Percentiles rank a stretch among this genome's conserved stretches.
Evolutionary conservation across 306 rosid species (phyloP).

Genomic region (Cicer yamashitae): DNA sequence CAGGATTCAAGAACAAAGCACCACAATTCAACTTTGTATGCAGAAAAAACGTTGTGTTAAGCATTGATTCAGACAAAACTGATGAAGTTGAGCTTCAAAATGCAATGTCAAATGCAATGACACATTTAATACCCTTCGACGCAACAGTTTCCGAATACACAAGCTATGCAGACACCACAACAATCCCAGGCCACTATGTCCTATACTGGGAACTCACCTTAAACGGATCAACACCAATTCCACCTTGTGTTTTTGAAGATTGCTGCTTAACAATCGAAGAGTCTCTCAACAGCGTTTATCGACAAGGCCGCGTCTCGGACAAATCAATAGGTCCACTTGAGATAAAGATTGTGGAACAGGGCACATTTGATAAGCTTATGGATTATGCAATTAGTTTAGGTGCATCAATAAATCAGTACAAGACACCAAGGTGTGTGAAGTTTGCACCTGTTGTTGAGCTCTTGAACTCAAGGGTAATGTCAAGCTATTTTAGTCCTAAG

Average conservation of each 20-base stretch:
- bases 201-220: constrained; percentile 78
- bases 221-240: constrained; percentile 68
- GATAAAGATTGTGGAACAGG: constrained; percentile 81
- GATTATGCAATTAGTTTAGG: constrained; percentile 95
- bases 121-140: constrained; percentile 72
- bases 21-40: constrained; percentile 93
- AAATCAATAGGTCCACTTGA: constrained; percentile 90
- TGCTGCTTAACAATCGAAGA: constrained; percentile 85
- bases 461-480: constrained; percentile 71
- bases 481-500: constrained; percentile 78
- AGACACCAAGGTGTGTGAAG: constrained; percentile 94
- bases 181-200: constrained; percentile 93
- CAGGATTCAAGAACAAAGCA: constrained; percentile 95
- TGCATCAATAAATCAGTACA: constrained; percentile 94
- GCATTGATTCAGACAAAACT: constrained; percentile 96
- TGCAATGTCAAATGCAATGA: constrained; percentile 75
- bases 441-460: constrained; percentile 88
- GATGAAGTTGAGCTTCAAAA: constrained; percentile 95
- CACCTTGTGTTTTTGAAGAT: constrained; percentile 84
- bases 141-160: constrained; percentile 83
- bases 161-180: constrained; percentile 72
- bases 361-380: constrained; percentile 95
- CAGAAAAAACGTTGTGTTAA: constrained; percentile 82
- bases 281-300: constrained; percentile 88
- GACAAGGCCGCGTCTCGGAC: constrained; percentile 90